A percentile compares a stretch with the other conserved stretches of the same genome.
Conservation (phyloP, 495 filamentous ascomycete species). For the Penicillium mononematosum region DNA sequence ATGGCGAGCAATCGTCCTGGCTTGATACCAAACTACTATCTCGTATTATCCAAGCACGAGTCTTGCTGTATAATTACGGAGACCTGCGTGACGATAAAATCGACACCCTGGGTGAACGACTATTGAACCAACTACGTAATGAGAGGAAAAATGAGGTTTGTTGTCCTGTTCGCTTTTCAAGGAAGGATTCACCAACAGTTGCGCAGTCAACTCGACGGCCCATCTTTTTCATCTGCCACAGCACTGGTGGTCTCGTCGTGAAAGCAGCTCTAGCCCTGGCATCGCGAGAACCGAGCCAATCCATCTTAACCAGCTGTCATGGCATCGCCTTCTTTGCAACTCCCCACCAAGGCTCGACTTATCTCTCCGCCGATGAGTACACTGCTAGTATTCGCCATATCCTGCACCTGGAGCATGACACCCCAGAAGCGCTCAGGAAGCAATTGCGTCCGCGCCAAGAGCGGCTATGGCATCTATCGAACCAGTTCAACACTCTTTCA, state of each 20-base stretch:
- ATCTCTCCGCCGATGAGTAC: slow-evolving; percentile 58
- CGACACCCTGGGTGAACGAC: slow-evolving; percentile 47
- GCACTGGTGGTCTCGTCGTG: slow-evolving; percentile 61
- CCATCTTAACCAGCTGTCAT: slow-evolving; percentile 56
- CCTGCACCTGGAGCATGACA: slow-evolving; percentile 52
- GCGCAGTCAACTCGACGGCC: slow-evolving; percentile 40
- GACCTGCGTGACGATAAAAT: slow-evolving; percentile 47
- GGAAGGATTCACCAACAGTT: neutral
- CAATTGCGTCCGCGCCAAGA: slow-evolving; percentile 51
- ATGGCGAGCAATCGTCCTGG: slow-evolving; percentile 26
- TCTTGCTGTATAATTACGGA: slow-evolving; percentile 58
- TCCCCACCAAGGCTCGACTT: slow-evolving; percentile 64
- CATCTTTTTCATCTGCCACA: slow-evolving; percentile 64
- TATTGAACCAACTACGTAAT: slow-evolving; percentile 47
- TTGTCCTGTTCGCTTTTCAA: neutral
- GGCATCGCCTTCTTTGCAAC: slow-evolving; percentile 61
- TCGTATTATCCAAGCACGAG: slow-evolving; percentile 43
- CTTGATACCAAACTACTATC: slow-evolving; percentile 26
- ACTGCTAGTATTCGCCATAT: slow-evolving; percentile 53
- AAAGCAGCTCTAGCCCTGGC: slow-evolving; percentile 57
- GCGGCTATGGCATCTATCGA: slow-evolving; percentile 49
- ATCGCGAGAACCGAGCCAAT: slow-evolving; percentile 36
- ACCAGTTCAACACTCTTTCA: slow-evolving; percentile 57
- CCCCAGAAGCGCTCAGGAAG: slow-evolving; percentile 49
- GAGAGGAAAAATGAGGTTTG: slow-evolving; percentile 29